Percentiles rank a stretch among this genome's conserved stretches.
phyloP scores from a whole-genome alignment of 495 filamentous ascomycete species.

The Penicillium angulare region DNA sequence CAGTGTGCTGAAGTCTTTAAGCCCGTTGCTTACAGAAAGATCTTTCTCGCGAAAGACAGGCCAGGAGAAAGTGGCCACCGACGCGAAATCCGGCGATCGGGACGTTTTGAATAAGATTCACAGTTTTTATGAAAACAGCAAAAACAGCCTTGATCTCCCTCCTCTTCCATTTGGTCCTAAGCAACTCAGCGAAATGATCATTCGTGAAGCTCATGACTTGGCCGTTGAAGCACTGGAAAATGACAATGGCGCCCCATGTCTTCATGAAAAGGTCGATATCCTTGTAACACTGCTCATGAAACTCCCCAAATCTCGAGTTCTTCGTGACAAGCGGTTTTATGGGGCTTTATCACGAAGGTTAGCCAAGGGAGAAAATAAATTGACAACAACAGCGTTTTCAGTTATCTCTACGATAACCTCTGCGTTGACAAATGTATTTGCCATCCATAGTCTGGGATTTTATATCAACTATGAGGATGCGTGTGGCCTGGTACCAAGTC shows the following conservation, averaged over 20 bases:
- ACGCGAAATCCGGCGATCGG: constrained; percentile 23
- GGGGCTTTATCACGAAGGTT: constrained; percentile 49
- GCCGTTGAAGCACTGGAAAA: constrained; percentile 40
- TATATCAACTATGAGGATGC: constrained; percentile 57
- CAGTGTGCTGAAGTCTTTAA: constrained; percentile 33
- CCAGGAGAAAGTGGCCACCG: constrained; percentile 22
- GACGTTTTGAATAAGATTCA: constrained; percentile 60
- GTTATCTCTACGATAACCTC: constrained; percentile 58
- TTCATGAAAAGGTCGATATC: constrained; percentile 44
- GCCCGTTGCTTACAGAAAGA: constrained; percentile 65
- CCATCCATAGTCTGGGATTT: constrained; percentile 42
- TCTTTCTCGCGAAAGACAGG: constrained; percentile 55
- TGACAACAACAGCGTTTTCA: constrained; percentile 37
- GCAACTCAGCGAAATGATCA: constrained; percentile 57
- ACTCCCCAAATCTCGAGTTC: constrained; percentile 50
- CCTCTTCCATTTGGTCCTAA: constrained; percentile 57
- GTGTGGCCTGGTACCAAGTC: constrained; percentile 60
- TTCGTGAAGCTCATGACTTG: constrained; percentile 58
- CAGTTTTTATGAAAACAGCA: constrained; percentile 58
- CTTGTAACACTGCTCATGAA: constrained; percentile 59
- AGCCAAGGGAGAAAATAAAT: constrained; percentile 13
- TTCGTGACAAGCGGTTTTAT: constrained; percentile 55
- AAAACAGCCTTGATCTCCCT: constrained; percentile 42
- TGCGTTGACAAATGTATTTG: constrained; percentile 62
- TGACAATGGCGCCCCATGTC: constrained; percentile 18